These are phyloP conservation scores for Amanita thiersii DNA, from an alignment of 768 basidiomycete species.

Conservation along the genomic window DNA sequence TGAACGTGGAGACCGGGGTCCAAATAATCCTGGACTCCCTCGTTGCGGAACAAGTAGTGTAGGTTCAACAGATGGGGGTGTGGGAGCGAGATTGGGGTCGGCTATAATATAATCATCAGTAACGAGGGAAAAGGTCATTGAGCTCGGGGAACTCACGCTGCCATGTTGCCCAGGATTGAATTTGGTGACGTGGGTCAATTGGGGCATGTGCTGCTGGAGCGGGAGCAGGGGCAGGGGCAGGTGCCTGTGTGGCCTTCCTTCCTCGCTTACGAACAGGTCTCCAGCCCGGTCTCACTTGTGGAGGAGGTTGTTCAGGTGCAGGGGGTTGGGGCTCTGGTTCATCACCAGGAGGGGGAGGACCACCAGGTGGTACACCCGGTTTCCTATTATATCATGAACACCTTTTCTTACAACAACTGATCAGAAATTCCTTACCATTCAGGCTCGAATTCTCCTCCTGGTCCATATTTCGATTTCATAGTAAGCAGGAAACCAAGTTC, in stretches of 20 bases:
- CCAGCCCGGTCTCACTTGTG: slow-evolving; percentile 51
- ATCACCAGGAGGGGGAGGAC: slow-evolving; percentile 20
- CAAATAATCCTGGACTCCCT: slow-evolving; percentile 64
- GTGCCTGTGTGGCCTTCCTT: slow-evolving; percentile 38
- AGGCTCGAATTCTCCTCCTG: slow-evolving; percentile 81
- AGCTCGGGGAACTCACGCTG: slow-evolving; percentile 39
- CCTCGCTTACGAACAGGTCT: slow-evolving; percentile 39
- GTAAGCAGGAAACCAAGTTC: slow-evolving; percentile 68
- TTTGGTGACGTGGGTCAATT: slow-evolving; percentile 36
- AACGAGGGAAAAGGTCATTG: slow-evolving; percentile 1
- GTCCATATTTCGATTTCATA: slow-evolving; percentile 68
- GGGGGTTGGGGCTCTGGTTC: too few relatives aligned
- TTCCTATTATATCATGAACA: slow-evolving; percentile 22
- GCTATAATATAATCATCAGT: slow-evolving; percentile 31
- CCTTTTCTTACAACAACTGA: not conserved
- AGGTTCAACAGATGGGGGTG: slow-evolving; percentile 53
- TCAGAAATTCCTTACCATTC: slow-evolving; percentile 50
- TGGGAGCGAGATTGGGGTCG: slow-evolving; percentile 46
- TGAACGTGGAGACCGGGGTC: slow-evolving; percentile 56
- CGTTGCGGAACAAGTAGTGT: slow-evolving; percentile 53
- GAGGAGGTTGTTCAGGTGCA: slow-evolving; percentile 30
- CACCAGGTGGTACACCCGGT: slow-evolving; percentile 21
- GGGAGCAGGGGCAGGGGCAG: slow-evolving; percentile 20
- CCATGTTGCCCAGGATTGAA: slow-evolving; percentile 57
- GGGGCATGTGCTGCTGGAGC: slow-evolving; percentile 14